Percentiles rank a stretch among this genome's conserved stretches.
phyloP scores from a whole-genome alignment of 371 early-diverging fungal genomes.

The Rhizomucor pusillus region DNA sequence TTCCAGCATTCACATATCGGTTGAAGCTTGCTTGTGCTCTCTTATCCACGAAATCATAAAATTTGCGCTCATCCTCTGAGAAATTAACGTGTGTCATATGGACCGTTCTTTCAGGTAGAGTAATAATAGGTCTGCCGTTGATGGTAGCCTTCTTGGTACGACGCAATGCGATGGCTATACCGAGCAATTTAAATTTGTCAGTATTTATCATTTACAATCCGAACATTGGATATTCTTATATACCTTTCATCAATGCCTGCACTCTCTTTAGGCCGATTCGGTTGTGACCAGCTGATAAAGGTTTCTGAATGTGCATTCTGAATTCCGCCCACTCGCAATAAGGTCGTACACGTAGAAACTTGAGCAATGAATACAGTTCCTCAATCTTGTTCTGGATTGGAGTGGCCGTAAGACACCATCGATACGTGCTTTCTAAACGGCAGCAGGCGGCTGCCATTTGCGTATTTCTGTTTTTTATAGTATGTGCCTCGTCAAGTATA shows the following conservation, averaged over 20 bases:
- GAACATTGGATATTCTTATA: too few relatives aligned
- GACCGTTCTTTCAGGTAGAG: constrained; percentile 55
- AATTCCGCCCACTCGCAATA: constrained; percentile 58
- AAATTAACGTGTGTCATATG: constrained; percentile 61
- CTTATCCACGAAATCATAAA: constrained; percentile 42
- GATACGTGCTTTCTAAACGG: constrained; percentile 52
- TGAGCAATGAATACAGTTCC: constrained; percentile 81
- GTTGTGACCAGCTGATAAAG: constrained; percentile 11
- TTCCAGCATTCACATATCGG: constrained; percentile 44
- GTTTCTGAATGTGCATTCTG: constrained; percentile 48
- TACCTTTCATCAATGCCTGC: constrained; percentile 28
- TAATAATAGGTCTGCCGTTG: constrained; percentile 59
- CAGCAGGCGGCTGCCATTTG: constrained; percentile 59
- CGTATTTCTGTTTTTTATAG: constrained; percentile 61
- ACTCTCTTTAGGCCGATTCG: constrained; percentile 40
- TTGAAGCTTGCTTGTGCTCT: constrained; percentile 49
- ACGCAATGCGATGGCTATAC: constrained; percentile 52
- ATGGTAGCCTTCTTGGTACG: constrained; percentile 62
- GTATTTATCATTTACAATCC: too few relatives aligned
- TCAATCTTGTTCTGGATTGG: constrained; percentile 75
- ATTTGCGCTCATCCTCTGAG: constrained; percentile 39
- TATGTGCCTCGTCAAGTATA: constrained; percentile 79
- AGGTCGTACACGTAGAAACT: constrained; percentile 72
- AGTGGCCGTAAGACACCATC: constrained; percentile 83
- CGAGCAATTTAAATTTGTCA: too few relatives aligned